Percentiles rank a stretch among this genome's conserved stretches.
phyloP scores from a whole-genome alignment of 2,329 filamentous ascomycete genomes.

The Colletotrichum incanum region DNA sequence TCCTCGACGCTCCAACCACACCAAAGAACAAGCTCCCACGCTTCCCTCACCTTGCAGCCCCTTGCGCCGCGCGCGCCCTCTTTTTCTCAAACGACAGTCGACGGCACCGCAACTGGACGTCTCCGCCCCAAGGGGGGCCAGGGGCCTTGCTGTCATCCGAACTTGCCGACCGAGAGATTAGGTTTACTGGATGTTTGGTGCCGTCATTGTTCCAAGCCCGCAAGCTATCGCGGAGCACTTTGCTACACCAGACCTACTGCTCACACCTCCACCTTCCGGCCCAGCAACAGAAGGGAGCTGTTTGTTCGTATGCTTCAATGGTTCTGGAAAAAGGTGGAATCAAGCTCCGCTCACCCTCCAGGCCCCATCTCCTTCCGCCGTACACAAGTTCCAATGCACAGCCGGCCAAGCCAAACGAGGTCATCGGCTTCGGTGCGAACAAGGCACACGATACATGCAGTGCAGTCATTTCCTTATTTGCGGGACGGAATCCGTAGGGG shows the following conservation, averaged over 20 bases:
- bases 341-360: background rate
- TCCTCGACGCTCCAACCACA: slow-evolving; percentile 7
- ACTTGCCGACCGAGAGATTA: slow-evolving; percentile 28
- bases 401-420: slow-evolving; percentile 14
- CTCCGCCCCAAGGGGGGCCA: background rate
- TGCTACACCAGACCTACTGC: background rate
- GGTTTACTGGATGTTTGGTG: slow-evolving; percentile 36
- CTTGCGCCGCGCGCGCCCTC: slow-evolving; percentile 1
- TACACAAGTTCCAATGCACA: background rate
- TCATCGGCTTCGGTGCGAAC: slow-evolving; percentile 1
- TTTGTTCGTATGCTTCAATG: background rate
- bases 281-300: background rate
- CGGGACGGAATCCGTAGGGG: background rate
- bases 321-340: background rate
- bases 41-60: background rate
- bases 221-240: background rate
- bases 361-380: background rate
- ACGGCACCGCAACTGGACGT: slow-evolving; percentile 6
- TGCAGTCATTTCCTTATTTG: slow-evolving; percentile 6
- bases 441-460: slow-evolving; percentile 19
- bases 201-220: slow-evolving; percentile 16
- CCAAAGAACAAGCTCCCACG: slow-evolving; percentile 1
- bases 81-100: slow-evolving; percentile 31
- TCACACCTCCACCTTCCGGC: background rate
- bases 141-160: slow-evolving; percentile 35